phyloP scores from a whole-genome alignment of 164 flowering plant genomes.

The Vitis vinifera region DNA sequence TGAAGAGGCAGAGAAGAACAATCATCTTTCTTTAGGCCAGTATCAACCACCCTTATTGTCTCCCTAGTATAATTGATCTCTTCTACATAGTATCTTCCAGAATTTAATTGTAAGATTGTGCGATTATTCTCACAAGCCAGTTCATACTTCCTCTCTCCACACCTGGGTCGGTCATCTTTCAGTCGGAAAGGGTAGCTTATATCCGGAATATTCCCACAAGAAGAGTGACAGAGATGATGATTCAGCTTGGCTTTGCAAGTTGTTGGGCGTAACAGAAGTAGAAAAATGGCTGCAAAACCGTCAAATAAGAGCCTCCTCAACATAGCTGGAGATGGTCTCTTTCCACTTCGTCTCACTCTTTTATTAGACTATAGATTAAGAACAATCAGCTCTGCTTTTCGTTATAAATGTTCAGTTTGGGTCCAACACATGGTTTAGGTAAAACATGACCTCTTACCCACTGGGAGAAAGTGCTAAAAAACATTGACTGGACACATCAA shows the following conservation, averaged over 20 bases:
- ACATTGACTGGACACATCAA: too few species aligned
- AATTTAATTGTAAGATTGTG: neutral
- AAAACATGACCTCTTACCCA: too few species aligned
- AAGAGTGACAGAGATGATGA: neutral
- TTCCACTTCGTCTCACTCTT: too few species aligned
- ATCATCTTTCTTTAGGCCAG: too few species aligned
- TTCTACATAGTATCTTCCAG: slow-evolving; percentile 10
- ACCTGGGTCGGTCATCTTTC: neutral
- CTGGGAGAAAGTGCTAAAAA: too few species aligned
- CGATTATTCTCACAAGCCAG: slow-evolving; percentile 7
- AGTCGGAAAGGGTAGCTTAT: slow-evolving; percentile 15
- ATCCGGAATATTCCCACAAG: slow-evolving; percentile 7
- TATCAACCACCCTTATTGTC: slow-evolving; percentile 1
- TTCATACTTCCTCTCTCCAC: slow-evolving; percentile 2
- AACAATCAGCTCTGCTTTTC: too few species aligned
- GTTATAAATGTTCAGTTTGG: too few species aligned
- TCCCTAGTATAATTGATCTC: slow-evolving; percentile 5
- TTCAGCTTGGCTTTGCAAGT: neutral
- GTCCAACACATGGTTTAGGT: too few species aligned
- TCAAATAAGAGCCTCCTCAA: too few species aligned
- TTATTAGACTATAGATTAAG: too few species aligned
- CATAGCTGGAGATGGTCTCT: too few species aligned
- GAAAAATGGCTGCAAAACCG: neutral
- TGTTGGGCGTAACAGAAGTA: neutral
- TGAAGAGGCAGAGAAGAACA: too few species aligned